These are phyloP conservation scores for Agapanthus africanus DNA, from an alignment of 106 monocot species.

Conservation along the genomic window DNA sequence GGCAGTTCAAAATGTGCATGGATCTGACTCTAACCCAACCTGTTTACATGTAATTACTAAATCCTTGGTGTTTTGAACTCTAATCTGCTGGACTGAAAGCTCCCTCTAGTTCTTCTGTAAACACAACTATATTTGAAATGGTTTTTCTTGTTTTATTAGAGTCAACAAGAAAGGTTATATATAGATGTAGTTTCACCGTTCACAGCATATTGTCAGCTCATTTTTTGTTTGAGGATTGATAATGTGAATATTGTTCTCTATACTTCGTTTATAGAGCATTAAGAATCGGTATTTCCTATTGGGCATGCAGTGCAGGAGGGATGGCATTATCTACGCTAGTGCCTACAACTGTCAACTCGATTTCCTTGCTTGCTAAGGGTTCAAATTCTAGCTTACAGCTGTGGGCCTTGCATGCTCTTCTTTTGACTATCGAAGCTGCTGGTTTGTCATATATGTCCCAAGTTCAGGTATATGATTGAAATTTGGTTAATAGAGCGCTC, in stretches of 20 bases:
- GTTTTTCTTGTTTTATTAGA: not conserved
- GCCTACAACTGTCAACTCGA: slow-evolving; percentile 67
- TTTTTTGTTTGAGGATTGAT: slow-evolving; percentile 1
- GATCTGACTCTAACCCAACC: not conserved
- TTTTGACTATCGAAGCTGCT: slow-evolving; percentile 96
- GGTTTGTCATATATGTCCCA: slow-evolving; percentile 91
- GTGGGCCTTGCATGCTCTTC: slow-evolving; percentile 93
- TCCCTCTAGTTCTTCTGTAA: not conserved
- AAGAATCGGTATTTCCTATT: slow-evolving; percentile 14
- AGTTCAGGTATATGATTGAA: slow-evolving; percentile 64
- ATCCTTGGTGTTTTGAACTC: not conserved
- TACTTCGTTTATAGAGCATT: not conserved
- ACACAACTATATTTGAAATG: not conserved
- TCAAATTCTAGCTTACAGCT: slow-evolving; percentile 66
- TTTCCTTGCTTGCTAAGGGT: slow-evolving; percentile 68
- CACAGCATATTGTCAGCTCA: not conserved
- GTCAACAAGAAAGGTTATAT: not conserved
- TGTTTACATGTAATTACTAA: not conserved
- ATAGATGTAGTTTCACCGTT: not conserved
- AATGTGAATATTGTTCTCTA: not conserved
- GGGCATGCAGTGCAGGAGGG: slow-evolving; percentile 84
- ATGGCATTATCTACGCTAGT: slow-evolving; percentile 90
- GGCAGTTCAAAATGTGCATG: not conserved
- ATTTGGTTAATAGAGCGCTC: not conserved
- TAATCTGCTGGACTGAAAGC: not conserved